phyloP scores from a whole-genome alignment of 2,329 filamentous ascomycete genomes.

The Arachnomyces sp. region DNA sequence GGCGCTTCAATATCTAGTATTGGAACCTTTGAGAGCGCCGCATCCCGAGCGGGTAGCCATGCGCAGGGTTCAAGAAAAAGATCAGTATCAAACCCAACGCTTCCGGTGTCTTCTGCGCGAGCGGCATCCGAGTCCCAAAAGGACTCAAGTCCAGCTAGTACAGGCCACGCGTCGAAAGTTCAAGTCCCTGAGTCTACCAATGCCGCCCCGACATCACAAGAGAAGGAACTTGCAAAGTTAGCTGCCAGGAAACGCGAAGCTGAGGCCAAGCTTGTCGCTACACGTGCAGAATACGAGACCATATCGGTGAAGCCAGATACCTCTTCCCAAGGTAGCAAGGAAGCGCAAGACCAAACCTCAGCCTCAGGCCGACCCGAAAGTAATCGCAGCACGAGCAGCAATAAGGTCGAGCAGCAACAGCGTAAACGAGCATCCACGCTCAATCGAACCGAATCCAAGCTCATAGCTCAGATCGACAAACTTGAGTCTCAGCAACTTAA shows the following conservation, averaged over 20 bases:
- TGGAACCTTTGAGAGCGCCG: conserved; percentile 23
- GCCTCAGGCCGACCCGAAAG: neutral
- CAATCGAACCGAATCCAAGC: conserved; percentile 27
- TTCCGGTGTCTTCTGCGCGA: too few relatives aligned
- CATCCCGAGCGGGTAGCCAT: conserved; percentile 8
- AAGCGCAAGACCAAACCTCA: too few relatives aligned
- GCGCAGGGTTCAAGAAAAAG: neutral
- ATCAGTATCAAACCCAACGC: conserved; percentile 5
- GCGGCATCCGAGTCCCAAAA: too few relatives aligned
- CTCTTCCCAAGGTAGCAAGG: too few relatives aligned
- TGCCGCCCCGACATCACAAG: neutral
- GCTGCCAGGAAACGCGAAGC: conserved; percentile 4
- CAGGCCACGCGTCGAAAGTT: too few relatives aligned
- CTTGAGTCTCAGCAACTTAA: conserved; percentile 35
- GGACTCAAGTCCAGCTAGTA: too few relatives aligned
- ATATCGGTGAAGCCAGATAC: neutral
- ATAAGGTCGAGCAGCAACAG: conserved; percentile 21
- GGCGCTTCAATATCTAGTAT: conserved; percentile 16
- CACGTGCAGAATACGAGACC: neutral
- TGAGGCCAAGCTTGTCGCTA: conserved; percentile 5
- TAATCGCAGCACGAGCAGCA: conserved; percentile 8
- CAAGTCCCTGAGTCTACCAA: too few relatives aligned
- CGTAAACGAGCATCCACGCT: conserved; percentile 23
- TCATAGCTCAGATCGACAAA: conserved; percentile 33
- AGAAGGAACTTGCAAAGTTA: conserved; percentile 8